Percentiles rank a stretch among this genome's conserved stretches.
These are phyloP conservation scores for Yarrowia sp. DNA, from an alignment of 805 yeast species.

Conservation along the genomic window DNA sequence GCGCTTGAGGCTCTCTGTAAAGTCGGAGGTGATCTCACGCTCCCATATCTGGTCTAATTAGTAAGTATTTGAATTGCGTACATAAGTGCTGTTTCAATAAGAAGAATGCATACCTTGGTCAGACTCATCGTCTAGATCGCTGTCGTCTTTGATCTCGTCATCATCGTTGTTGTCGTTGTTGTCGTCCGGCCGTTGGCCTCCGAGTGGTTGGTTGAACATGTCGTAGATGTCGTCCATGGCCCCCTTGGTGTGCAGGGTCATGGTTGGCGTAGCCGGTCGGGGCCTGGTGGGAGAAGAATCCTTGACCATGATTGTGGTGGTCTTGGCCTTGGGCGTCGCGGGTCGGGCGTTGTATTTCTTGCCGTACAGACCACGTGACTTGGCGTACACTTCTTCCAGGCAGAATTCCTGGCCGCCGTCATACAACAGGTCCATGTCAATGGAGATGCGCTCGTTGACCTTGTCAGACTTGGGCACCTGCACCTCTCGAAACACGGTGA, in stretches of 20 bases:
- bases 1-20: constrained; percentile 18
- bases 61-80: constrained; percentile 27
- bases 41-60: constrained; percentile 27
- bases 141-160: constrained; percentile 29
- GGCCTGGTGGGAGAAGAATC: background rate
- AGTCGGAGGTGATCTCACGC: constrained; percentile 25
- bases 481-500: constrained; percentile 20
- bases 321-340: constrained; percentile 3
- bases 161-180: constrained; percentile 34
- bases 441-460: constrained; percentile 30
- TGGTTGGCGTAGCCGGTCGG: constrained; percentile 58
- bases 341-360: constrained; percentile 22
- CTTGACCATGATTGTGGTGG: constrained; percentile 15
- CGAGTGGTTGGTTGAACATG: constrained; percentile 56
- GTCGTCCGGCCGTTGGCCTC: constrained; percentile 29
- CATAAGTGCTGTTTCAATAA: constrained; percentile 25
- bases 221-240: constrained; percentile 71
- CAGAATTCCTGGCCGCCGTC: constrained; percentile 52
- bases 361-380: constrained; percentile 42
- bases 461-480: constrained; percentile 28
- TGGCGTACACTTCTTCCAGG: constrained; percentile 62
- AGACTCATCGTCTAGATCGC: background rate
- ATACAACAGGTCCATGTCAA: constrained; percentile 32
- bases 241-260: constrained; percentile 70
- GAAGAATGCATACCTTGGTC: constrained; percentile 26